Base-by-base conservation (phyloP, 768 basidiomycete genomes). In the Pulveroboletus ravenelii region DNA sequence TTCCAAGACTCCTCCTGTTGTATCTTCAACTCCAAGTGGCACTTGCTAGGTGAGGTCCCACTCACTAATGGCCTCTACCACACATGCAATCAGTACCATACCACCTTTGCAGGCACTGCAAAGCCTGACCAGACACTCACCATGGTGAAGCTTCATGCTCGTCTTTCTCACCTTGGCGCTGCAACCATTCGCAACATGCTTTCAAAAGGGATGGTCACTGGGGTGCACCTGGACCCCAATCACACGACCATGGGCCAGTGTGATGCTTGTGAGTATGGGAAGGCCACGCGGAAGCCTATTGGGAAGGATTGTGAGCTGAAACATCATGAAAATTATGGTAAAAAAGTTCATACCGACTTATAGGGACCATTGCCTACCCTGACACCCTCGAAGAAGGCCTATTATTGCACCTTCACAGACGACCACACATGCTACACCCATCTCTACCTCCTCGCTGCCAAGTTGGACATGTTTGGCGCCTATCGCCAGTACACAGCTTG, bases 231-330 rank as follows among this genome's bases (percentile, higher is more conserved):
- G 8, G 5, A 29, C 27, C 27, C 27, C 5, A 8, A 29, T 50
- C 48, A 63, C 76, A 14, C 77, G 74, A 5, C 27, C 27, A 29
- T 29, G 27, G 27, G 27, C 27, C 27, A 29, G 27, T 29, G 27
- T 8, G 27, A 29, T 4, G 27, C 27, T 3, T 29, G 27, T 8
- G 27, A 29, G 27, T 29, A n/a, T n/a, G n/a, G n/a, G n/a, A n/a
- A n/a, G n/a, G n/a, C n/a, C n/a, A n/a, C n/a, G n/a, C n/a, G n/a
- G n/a, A 29, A 36, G 9, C 15, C 35, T 5, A 36, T 36, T 10
- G 35, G 35, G 1, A 36, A 36, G n/a, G 35, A n/a, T 9, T 14
- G 35, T 7, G 35, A 36, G 9, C 35, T n/a, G 7, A 15, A 36
- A 17, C 10, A 8, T 8, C 6, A 7, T 8, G 6, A 36, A 9